Percentiles rank a stretch among this genome's conserved stretches.
Evolutionary conservation across 2,329 filamentous ascomycete genomes (phyloP).

Genomic region (Paraconiothyrium brasiliense): DNA sequence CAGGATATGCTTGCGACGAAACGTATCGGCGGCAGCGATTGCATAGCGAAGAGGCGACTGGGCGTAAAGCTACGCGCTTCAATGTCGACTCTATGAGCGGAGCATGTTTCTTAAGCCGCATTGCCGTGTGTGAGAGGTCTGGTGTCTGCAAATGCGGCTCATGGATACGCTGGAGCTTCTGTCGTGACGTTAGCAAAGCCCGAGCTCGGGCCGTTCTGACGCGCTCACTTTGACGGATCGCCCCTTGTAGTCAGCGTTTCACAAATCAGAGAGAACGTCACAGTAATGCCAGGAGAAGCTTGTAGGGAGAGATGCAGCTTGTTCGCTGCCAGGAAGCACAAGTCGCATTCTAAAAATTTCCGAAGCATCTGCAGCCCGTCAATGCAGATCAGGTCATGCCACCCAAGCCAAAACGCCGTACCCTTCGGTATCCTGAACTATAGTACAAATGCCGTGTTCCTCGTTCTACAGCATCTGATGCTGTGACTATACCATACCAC

Average conservation of each 20-base stretch:
- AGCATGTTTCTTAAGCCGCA: conserved; percentile 49
- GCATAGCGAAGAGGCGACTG: conserved; percentile 32
- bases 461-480: conserved; percentile 9
- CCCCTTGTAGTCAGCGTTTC: neutral
- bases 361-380: conserved; percentile 13
- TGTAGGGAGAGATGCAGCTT: conserved; percentile 26
- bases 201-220: conserved; percentile 29
- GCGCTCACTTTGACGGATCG: neutral
- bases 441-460: conserved; percentile 28
- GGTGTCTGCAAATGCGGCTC: conserved; percentile 22
- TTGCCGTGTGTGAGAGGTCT: conserved; percentile 41
- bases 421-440: conserved; percentile 25
- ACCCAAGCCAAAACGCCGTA: conserved; percentile 24
- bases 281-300: conserved; percentile 6
- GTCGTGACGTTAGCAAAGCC: conserved; percentile 26
- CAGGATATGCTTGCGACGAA: conserved; percentile 37
- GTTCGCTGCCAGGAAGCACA: conserved; percentile 24
- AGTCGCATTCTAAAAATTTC: conserved; percentile 23
- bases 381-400: conserved; percentile 24
- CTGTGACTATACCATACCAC: conserved; percentile 6
- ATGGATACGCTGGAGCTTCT: conserved; percentile 14
- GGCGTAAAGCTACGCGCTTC: conserved; percentile 35
- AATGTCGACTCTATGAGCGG: conserved; percentile 44
- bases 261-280: neutral
- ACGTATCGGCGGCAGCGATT: conserved; percentile 30